phyloP scores from a whole-genome alignment of 345 rosid genomes.

The Eucalyptus paniculata region DNA sequence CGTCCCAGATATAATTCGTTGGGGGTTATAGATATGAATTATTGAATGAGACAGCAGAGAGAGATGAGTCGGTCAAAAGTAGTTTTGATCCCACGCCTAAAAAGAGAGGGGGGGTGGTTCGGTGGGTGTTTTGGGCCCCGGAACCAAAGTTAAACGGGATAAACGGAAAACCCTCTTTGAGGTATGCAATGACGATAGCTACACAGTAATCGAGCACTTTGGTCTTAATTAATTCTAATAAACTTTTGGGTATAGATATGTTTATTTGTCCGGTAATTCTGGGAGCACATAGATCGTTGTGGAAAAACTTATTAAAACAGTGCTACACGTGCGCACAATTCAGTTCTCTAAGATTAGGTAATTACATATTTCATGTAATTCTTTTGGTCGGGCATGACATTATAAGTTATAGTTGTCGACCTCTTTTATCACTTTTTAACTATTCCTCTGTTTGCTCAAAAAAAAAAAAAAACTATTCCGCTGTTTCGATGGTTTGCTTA shows the following conservation, averaged over 20 bases:
- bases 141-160: not conserved
- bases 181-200: not conserved
- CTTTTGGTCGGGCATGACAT: not conserved
- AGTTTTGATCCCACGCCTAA: not conserved
- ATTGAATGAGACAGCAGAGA: not conserved
- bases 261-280: not conserved
- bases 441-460: not conserved
- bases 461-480: not conserved
- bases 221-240: not conserved
- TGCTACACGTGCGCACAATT: not conserved
- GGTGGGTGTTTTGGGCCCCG: not conserved
- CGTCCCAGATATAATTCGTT: not conserved
- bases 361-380: not conserved
- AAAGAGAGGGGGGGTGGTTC: not conserved
- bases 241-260: not conserved
- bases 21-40: not conserved
- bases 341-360: not conserved
- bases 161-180: not conserved
- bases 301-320: not conserved
- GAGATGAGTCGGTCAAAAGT: not conserved
- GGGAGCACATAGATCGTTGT: not conserved
- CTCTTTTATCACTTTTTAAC: not conserved
- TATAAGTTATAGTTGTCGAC: not conserved
- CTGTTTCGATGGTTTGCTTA: not conserved
- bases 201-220: not conserved